These are phyloP conservation scores for Stentor roeselii DNA, from an alignment of 73 alveolate species.

Conservation along the genomic window DNA sequence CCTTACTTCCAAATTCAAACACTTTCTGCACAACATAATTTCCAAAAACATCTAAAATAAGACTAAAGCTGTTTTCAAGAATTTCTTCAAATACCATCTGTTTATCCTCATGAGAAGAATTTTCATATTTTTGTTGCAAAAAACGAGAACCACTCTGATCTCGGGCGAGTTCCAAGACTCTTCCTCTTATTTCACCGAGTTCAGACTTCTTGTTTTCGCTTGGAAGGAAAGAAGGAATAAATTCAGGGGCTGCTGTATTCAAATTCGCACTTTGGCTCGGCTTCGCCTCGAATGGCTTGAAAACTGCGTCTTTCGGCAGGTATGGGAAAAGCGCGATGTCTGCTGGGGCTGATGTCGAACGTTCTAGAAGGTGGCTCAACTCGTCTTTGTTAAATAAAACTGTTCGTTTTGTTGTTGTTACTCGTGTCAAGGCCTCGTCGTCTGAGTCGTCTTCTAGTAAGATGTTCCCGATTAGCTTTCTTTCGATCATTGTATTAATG, in stretches of 20 bases:
- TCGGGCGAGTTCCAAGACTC: slow-evolving; percentile 61
- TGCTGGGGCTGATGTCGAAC: slow-evolving; percentile 31
- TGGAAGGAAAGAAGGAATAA: slow-evolving; percentile 31
- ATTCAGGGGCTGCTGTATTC: slow-evolving; percentile 19
- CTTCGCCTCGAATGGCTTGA: slow-evolving; percentile 24
- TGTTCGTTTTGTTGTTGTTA: slow-evolving; percentile 11
- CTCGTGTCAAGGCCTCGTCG: slow-evolving; percentile 23
- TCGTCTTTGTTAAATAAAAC: slow-evolving; percentile 28
- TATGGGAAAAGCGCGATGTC: slow-evolving; percentile 29
- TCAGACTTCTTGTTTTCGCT: slow-evolving; percentile 42
- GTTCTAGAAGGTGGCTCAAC: slow-evolving; percentile 11
- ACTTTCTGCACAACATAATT: slow-evolving; percentile 90
- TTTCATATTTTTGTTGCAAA: slow-evolving; percentile 84
- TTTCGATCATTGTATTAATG: slow-evolving; percentile 30
- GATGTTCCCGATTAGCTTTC: slow-evolving; percentile 46
- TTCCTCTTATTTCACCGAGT: slow-evolving; percentile 57
- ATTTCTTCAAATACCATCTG: slow-evolving; percentile 79
- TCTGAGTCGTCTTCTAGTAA: slow-evolving; percentile 46
- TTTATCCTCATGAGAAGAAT: slow-evolving; percentile 77
- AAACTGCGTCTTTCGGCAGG: slow-evolving; percentile 28
- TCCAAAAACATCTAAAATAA: slow-evolving; percentile 90
- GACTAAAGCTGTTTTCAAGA: slow-evolving; percentile 51
- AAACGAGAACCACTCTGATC: slow-evolving; percentile 81
- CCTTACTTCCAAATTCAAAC: slow-evolving; percentile 56
- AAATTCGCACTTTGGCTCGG: slow-evolving; percentile 24